Base-by-base conservation (phyloP, 2,329 filamentous ascomycete genomes). In the Aspergillus vadensis region DNA sequence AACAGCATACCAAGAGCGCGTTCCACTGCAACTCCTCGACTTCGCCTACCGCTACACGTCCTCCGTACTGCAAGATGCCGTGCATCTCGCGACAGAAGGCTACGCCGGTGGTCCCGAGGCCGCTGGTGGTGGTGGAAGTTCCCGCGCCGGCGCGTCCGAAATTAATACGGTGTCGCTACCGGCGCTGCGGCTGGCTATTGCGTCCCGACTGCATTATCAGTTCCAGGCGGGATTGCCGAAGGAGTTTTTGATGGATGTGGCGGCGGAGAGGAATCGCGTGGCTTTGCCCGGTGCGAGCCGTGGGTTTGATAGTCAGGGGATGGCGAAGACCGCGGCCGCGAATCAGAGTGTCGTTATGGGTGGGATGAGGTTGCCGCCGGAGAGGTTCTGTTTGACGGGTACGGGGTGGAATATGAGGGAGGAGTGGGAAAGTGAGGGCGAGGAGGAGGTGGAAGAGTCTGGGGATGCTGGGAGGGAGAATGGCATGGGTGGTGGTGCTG, bases 351-450 rank as follows among this genome's bases (percentile, higher is more conserved):
- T 79, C 7, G 64, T 76, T 54, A 76, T 81, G 66, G 79, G 80
- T 68, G 86, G 86, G 2, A 77, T 88, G 60, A 77, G 85, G 59
- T 70, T 88, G 69, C 86, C 86, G 62, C 83, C 84, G 14, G 86
- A 88, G 79, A 77, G 85, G 71, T 88, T 87, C 67, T 85, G 83
- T 71, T 74, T 86, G 53, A 86, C 83, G 3, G 85, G 85, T 0
- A 77, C 78, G 8, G 82, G 80, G 36, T 86, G 84, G 84, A 79
- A 80, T 39, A 71, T 86, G 73, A 81, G 80, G 70, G 83, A 85
- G 60, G 83, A 85, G 67, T 86, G 83, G 83, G 82, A 85, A 56
- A 82, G 80, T 67, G 83, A 85, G 55, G 80, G 77, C 0, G 82
- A 83, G 57, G 80, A 81, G 25, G 68, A 64, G 54, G 67, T 56